phyloP scores from a whole-genome alignment of 2,329 filamentous ascomycete species.

The Nigrospora sphaerica region DNA sequence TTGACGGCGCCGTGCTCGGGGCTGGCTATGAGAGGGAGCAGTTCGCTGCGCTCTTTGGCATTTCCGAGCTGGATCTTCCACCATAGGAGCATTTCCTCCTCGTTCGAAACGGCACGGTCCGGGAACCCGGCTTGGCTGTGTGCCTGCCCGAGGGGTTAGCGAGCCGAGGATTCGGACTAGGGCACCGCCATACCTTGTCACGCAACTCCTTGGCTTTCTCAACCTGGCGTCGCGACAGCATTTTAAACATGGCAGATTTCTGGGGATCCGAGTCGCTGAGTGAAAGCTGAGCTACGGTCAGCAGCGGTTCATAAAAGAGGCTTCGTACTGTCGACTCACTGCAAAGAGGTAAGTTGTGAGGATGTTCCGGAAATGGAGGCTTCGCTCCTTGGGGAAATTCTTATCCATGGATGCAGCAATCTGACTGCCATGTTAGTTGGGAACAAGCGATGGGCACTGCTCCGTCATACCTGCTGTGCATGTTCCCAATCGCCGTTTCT shows the following conservation, averaged over 20 bases:
- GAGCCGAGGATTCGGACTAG: neutral
- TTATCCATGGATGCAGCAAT: slow-evolving; percentile 48
- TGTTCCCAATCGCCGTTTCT: slow-evolving; percentile 48
- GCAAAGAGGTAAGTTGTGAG: slow-evolving; percentile 45
- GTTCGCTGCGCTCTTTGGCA: no score
- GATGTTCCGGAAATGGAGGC: slow-evolving; percentile 49
- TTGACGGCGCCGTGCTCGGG: slow-evolving; percentile 9
- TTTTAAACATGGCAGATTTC: slow-evolving; percentile 1
- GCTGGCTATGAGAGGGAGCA: slow-evolving; percentile 6
- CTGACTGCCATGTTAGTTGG: slow-evolving; percentile 20
- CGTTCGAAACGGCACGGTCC: slow-evolving; percentile 4
- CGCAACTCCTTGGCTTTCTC: slow-evolving; percentile 4
- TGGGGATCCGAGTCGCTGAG: neutral
- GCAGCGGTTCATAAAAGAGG: neutral
- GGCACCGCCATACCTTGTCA: neutral
- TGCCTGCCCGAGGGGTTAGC: neutral
- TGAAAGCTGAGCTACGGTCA: neutral
- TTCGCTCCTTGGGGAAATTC: slow-evolving; percentile 38
- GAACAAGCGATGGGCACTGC: no score
- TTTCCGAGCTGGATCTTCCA: slow-evolving; percentile 8
- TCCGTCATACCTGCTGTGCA: slow-evolving; percentile 42
- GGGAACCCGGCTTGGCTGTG: neutral
- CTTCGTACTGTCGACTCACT: slow-evolving; percentile 24
- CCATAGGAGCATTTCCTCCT: slow-evolving; percentile 17
- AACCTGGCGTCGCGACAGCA: neutral